These are phyloP conservation scores for Poa annua DNA, from an alignment of 176 grass and related monocot species.

Conservation along the genomic window DNA sequence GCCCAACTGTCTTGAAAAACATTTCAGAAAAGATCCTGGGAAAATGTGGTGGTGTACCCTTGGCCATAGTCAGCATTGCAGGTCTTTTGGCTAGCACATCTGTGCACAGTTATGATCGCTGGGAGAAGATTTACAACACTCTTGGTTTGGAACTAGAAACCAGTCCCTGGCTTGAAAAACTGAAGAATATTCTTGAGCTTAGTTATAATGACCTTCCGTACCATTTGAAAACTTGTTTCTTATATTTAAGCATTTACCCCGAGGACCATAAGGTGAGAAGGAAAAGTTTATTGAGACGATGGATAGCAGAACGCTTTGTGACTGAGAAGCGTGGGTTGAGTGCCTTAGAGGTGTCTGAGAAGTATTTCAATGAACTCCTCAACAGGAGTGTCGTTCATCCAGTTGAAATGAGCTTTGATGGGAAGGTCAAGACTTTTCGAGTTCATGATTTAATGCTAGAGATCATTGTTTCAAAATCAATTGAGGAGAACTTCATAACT, in stretches of 20 bases:
- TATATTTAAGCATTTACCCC: conserved; percentile 48
- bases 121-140: conserved; percentile 35
- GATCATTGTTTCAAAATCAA: conserved; percentile 50
- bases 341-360: conserved; percentile 41
- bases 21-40: conserved; percentile 38
- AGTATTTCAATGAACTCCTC: conserved; percentile 40
- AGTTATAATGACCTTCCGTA: conserved; percentile 53
- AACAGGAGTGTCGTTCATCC: conserved; percentile 38
- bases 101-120: conserved; percentile 30
- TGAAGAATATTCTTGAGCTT: conserved; percentile 55
- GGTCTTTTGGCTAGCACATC: conserved; percentile 36
- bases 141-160: conserved; percentile 45
- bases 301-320: conserved; percentile 51
- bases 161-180: conserved; percentile 45
- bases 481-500: conserved; percentile 50
- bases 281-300: conserved; percentile 44
- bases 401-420: conserved; percentile 36
- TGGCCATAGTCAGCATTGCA: conserved; percentile 50
- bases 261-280: conserved; percentile 45
- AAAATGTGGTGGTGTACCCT: conserved; percentile 41
- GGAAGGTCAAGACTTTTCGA: conserved; percentile 53
- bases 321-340: conserved; percentile 34
- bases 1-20: background rate
- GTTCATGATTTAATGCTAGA: conserved; percentile 50
- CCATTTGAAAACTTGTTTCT: conserved; percentile 49